Evolutionary conservation across 805 yeast genomes (phyloP).

Genomic region (Yamadazyma laniorum): DNA sequence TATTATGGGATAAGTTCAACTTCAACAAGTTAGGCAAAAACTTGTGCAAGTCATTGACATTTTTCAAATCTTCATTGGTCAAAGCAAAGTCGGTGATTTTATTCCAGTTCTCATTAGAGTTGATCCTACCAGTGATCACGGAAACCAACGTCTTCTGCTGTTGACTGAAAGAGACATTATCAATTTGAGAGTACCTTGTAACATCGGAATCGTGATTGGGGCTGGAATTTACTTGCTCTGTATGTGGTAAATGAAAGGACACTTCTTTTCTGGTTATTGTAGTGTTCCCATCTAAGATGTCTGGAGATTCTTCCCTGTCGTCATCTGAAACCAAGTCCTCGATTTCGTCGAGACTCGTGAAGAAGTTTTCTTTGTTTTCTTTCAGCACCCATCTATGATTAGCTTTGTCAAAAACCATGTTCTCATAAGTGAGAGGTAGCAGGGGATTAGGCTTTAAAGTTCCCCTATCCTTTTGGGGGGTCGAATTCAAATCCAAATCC

Average conservation of each 20-base stretch:
- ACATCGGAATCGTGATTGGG: constrained; percentile 25
- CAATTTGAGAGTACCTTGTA: constrained; percentile 42
- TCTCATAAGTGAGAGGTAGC: constrained; percentile 34
- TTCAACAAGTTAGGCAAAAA: constrained; percentile 44
- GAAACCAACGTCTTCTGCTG: constrained; percentile 44
- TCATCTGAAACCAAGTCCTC: constrained; percentile 27
- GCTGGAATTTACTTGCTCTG: constrained; percentile 14
- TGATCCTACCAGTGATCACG: constrained; percentile 45
- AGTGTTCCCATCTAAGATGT: constrained; percentile 9
- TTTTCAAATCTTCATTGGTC: constrained; percentile 31
- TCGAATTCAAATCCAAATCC: constrained; percentile 4
- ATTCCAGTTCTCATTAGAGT: constrained; percentile 43
- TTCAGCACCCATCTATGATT: constrained; percentile 29
- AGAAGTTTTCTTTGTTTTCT: constrained; percentile 15
- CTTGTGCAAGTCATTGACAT: constrained; percentile 41
- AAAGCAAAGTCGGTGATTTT: constrained; percentile 36
- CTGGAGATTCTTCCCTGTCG: not conserved
- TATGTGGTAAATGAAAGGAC: constrained; percentile 39
- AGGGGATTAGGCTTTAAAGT: constrained; percentile 33
- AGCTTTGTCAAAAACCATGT: constrained; percentile 31
- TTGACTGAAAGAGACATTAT: constrained; percentile 49
- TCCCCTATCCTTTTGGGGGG: constrained; percentile 25
- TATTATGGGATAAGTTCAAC: constrained; percentile 43
- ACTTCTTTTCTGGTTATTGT: constrained; percentile 30
- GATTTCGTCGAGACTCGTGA: constrained; percentile 36